Base-by-base conservation (phyloP, 1,284 basidiomycete genomes). In the Austroboletus olivaceoglutinosus region DNA sequence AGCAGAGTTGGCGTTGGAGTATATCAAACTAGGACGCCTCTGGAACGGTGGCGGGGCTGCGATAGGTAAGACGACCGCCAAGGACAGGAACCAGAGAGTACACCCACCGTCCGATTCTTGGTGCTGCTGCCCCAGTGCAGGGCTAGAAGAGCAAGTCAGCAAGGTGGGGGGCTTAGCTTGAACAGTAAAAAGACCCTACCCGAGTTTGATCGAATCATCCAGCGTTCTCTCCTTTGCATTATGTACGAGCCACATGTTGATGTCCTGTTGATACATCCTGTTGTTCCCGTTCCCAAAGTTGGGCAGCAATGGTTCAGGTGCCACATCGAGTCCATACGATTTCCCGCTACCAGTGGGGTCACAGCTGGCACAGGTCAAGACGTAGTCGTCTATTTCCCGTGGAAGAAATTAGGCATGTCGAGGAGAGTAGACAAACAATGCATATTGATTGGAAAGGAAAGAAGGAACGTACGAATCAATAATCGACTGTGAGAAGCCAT, bases 171-270 rank as follows among this genome's bases (percentile, higher is more conserved):
- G 10, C 25, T 9, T 9, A 25, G n/a, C n/a, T n/a, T n/a, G n/a
- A n/a, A n/a, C n/a, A n/a, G 10, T 7, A 25, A n/a, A 31, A 10
- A 15, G 54, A 19, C 19, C 60, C 30, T 25, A 61, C 64, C 54
- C 64, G 13, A 67, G 38, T 5, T 50, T 23, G 5, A 60, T 52
- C 31, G 30, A 53, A 2, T 64, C 65, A 15, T 59, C 41, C 8
- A 67, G n/a, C 3, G 53, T 58, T 12, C 60, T 58, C 42, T 68
- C 65, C 45, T 57, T 67, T 8, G 54, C 55, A 15, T 69, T 69
- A 16, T 54, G 53, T 18, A 58, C 5, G 13, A 61, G 16, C 60
- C 58, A 61, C 66, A 69, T 67, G 37, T 52, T 54, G 38, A 70
- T 5, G 41, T 70, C 67, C 30, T 55, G 58, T 38, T 65, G 54